phyloP scores from a whole-genome alignment of 306 rosid species.

The Acacia crassicarpa region DNA sequence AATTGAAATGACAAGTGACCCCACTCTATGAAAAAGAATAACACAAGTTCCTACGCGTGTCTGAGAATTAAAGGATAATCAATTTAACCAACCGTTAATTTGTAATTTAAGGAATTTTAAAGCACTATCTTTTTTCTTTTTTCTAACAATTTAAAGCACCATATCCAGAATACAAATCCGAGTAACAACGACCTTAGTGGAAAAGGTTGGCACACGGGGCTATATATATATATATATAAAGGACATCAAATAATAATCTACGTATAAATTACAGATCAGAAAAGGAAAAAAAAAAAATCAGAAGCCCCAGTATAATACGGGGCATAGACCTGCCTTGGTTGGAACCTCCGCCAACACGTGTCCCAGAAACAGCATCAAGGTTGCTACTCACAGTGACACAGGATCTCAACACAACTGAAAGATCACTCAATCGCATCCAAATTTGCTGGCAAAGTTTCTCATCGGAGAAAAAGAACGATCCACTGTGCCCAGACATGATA shows the following conservation, averaged over 20 bases:
- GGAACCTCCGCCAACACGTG: background rate
- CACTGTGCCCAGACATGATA: background rate
- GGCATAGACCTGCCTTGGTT: background rate
- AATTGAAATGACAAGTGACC: too few species aligned
- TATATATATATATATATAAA: too few species aligned
- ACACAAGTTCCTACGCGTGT: too few species aligned
- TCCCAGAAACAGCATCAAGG: background rate
- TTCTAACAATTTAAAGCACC: too few species aligned
- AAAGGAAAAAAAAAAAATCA: background rate
- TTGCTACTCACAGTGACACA: background rate
- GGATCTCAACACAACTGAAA: background rate
- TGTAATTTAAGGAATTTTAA: too few species aligned
- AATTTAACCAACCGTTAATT: too few species aligned
- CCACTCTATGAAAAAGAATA: too few species aligned
- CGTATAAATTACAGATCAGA: background rate
- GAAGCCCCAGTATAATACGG: background rate
- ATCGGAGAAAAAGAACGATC: background rate
- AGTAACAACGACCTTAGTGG: background rate
- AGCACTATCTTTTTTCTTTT: too few species aligned
- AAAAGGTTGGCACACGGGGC: background rate
- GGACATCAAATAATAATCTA: background rate
- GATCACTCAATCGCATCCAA: background rate
- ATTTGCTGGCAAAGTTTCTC: background rate
- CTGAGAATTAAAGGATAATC: too few species aligned
- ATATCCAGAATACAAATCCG: background rate